phyloP scores from a whole-genome alignment of 2,329 filamentous ascomycete genomes.

The Acephala macrosclerotiorum region DNA sequence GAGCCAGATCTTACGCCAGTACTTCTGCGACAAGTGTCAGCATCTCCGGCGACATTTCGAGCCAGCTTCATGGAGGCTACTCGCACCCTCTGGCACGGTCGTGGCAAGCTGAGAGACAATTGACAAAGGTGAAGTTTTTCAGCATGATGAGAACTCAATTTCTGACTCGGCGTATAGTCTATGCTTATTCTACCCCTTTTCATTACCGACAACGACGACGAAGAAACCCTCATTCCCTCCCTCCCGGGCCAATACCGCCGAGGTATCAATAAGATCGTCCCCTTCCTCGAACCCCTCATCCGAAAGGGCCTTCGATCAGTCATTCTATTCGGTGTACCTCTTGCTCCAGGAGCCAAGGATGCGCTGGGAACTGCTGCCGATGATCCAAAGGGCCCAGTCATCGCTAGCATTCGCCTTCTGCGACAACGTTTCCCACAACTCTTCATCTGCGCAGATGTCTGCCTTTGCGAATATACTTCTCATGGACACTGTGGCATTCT shows the following conservation, averaged over 20 bases:
- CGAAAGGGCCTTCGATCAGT: conserved; percentile 91
- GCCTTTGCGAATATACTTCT: conserved; percentile 97
- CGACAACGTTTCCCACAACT: conserved; percentile 86
- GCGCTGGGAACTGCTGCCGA: conserved; percentile 91
- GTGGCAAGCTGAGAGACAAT: conserved; percentile 85
- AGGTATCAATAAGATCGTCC: conserved; percentile 84
- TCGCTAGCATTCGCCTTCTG: conserved; percentile 83
- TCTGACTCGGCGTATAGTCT: conserved; percentile 62
- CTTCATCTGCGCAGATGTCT: conserved; percentile 92
- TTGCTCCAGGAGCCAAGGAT: conserved; percentile 84
- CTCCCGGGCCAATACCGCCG: conserved; percentile 90
- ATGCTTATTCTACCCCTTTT: conserved; percentile 99
- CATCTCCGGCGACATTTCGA: conserved; percentile 78
- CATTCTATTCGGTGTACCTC: conserved; percentile 93
- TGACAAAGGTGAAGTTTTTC: conserved; percentile 72
- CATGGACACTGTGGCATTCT: conserved; percentile 98
- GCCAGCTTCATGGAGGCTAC: conserved; percentile 84
- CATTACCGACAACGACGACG: conserved; percentile 91
- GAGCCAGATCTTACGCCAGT: conserved; percentile 71
- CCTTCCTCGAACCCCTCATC: conserved; percentile 86
- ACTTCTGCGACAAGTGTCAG: conserved; percentile 73
- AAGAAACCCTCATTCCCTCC: conserved; percentile 88
- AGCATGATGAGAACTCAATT: background rate
- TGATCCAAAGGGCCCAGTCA: conserved; percentile 91
- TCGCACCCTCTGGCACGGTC: conserved; percentile 79